Evolutionary conservation across 1,139 yeast genomes (phyloP), one percentile per base, ranked within the genome.

Genomic region (Sugiyamaella castrensis): DNA sequence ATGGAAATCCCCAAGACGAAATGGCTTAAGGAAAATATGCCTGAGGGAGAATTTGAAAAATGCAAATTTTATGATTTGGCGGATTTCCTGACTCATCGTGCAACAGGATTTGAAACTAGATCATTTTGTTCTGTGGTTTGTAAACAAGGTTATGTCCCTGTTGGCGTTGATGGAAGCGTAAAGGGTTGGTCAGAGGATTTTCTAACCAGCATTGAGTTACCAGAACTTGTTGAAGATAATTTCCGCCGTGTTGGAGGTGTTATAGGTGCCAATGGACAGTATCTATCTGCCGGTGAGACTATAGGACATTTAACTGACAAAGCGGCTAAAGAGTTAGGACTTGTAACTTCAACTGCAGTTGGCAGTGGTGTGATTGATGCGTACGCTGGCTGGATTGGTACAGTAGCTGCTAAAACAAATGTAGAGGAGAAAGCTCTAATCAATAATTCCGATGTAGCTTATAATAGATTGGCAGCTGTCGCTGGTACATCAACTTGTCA

Each of bases 401-500:
- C 98, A 0, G 96, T 91, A 50, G 98, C 97, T 29, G 96, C 95
- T 1, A 81, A 82, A 59, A 81, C 82, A 6, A 48, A 52, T 13
- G 40, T 52, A 46, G 79, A 80, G 2, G 70, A 70, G 24, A 19
- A 19, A 19, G 3, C 24, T 5, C 67, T 64, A 12, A 71, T 74
- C 40, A 72, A 72, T 40, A 43, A 47, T 24, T 68, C 69, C 46
- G 51, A 47, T 13, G 75, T 78, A 40, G 81, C 92, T 8, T 77
- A 85, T 58, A 95, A 95, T 54, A 79, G 98, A 61, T 74, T 92
- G 59, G 98, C 98, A 12, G 96, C 97, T 1, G 97, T 92, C 27
- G 98, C 98, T 0, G 98, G 98, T 53, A 92, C 98, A 5, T 89
- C 97, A 1, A 92, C 98, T 1, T 92, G 98, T 67, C 98, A 92